phyloP scores from a whole-genome alignment of 192 early-diverging fungal species.

The Coemansia guatemalensis region DNA sequence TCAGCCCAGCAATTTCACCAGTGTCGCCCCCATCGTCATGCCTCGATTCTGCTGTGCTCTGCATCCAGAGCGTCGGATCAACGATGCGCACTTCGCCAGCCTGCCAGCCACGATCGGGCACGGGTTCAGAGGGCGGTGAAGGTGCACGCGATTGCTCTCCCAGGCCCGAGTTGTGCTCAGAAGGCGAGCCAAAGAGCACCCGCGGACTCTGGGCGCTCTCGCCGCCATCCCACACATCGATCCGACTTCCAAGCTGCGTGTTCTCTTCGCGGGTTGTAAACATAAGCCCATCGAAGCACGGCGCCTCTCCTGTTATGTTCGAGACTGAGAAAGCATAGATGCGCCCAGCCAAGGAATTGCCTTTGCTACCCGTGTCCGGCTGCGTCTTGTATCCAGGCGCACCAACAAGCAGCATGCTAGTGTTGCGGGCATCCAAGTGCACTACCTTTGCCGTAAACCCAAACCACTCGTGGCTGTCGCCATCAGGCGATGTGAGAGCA shows the following conservation, averaged over 20 bases:
- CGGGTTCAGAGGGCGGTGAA: slow-evolving; percentile 3
- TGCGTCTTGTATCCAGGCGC: slow-evolving; percentile 53
- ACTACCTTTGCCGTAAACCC: slow-evolving; percentile 41
- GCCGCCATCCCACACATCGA: slow-evolving; percentile 33
- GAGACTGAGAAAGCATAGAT: slow-evolving; percentile 53
- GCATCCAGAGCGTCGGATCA: slow-evolving; percentile 34
- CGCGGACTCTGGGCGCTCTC: neutral
- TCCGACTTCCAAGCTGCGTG: slow-evolving; percentile 50
- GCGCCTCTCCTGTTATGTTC: neutral
- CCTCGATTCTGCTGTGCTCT: neutral
- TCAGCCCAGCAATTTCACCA: slow-evolving; percentile 20
- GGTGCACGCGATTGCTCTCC: neutral
- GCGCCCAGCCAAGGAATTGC: slow-evolving; percentile 48
- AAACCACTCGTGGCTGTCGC: slow-evolving; percentile 55
- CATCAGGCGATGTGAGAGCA: slow-evolving; percentile 30
- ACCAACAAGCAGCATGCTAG: slow-evolving; percentile 51
- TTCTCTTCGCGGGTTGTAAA: slow-evolving; percentile 25
- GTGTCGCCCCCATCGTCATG: neutral
- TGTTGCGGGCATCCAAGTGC: slow-evolving; percentile 6
- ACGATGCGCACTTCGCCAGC: slow-evolving; percentile 49
- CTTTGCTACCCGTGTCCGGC: neutral
- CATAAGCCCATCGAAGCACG: slow-evolving; percentile 17
- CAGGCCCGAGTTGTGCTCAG: slow-evolving; percentile 29
- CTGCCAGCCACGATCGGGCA: slow-evolving; percentile 50
- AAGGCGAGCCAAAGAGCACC: slow-evolving; percentile 49